A percentile compares a stretch with the other conserved stretches of the same genome.
These are phyloP conservation scores for Serpula lacrymans DNA, from an alignment of 768 basidiomycete species.

Conservation along the genomic window DNA sequence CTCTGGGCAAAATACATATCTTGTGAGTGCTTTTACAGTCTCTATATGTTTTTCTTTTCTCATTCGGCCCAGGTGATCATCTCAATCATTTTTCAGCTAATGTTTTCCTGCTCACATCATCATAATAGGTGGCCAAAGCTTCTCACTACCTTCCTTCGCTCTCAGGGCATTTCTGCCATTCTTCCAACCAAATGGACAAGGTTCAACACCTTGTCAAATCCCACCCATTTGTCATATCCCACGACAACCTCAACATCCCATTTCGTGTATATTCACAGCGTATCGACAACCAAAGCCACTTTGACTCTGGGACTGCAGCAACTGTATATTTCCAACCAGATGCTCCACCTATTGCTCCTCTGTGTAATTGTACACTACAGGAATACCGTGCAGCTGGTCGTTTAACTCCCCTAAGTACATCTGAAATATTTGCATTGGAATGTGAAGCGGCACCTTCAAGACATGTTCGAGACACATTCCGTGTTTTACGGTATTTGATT, in stretches of 20 bases:
- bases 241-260: conserved; percentile 37
- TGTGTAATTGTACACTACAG: conserved; percentile 17
- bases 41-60: no score
- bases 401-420: conserved; percentile 17
- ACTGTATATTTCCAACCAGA: conserved; percentile 29
- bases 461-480: conserved; percentile 9
- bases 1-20: conserved; percentile 13
- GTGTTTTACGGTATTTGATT: conserved; percentile 24
- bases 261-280: conserved; percentile 36
- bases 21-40: no score
- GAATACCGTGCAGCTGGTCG: conserved; percentile 17
- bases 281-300: conserved; percentile 31
- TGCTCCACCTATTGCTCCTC: conserved; percentile 10
- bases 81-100: no score
- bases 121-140: no score
- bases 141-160: no score
- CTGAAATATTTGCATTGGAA: conserved; percentile 20
- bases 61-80: no score
- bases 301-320: conserved; percentile 34
- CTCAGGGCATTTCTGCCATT: no score
- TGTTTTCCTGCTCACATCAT: no score
- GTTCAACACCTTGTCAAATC: conserved; percentile 10
- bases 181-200: not conserved
- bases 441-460: conserved; percentile 10
- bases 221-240: conserved; percentile 28